phyloP scores from a whole-genome alignment of 1,284 basidiomycete species.

The Kwoniella shivajii region DNA sequence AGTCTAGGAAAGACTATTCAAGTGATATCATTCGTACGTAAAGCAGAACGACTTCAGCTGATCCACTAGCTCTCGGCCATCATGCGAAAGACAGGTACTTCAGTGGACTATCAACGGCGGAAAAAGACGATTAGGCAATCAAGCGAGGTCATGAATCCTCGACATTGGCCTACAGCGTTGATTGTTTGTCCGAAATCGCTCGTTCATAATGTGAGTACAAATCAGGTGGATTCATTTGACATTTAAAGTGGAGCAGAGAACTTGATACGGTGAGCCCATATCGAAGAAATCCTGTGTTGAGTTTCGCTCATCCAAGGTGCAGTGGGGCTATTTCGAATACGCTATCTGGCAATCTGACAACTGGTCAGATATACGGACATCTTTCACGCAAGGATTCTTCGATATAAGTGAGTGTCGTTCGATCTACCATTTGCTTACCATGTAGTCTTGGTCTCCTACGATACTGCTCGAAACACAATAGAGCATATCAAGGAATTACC shows the following conservation, averaged over 20 bases:
- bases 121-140: constrained; percentile 30
- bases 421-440: neutral
- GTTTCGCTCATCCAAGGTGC: neutral
- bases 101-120: constrained; percentile 41
- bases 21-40: constrained; percentile 48
- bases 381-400: constrained; percentile 38
- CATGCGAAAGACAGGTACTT: constrained; percentile 56
- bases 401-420: constrained; percentile 43
- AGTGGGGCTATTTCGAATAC: constrained; percentile 54
- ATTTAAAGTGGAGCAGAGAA: constrained; percentile 55
- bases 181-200: constrained; percentile 54
- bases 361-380: constrained; percentile 9
- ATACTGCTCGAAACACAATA: constrained; percentile 28
- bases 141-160: constrained; percentile 21
- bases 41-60: neutral
- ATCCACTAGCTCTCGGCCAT: constrained; percentile 55
- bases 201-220: constrained; percentile 50
- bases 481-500: constrained; percentile 39
- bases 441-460: constrained; percentile 45
- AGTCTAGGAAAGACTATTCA: constrained; percentile 56
- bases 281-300: neutral
- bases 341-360: constrained; percentile 26
- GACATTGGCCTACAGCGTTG: constrained; percentile 48
- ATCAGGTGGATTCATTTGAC: constrained; percentile 5
- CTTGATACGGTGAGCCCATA: constrained; percentile 48